A percentile compares a stretch with the other conserved stretches of the same genome.
phyloP scores from a whole-genome alignment of 768 basidiomycete genomes.

The Phlegmacium glaucopus region DNA sequence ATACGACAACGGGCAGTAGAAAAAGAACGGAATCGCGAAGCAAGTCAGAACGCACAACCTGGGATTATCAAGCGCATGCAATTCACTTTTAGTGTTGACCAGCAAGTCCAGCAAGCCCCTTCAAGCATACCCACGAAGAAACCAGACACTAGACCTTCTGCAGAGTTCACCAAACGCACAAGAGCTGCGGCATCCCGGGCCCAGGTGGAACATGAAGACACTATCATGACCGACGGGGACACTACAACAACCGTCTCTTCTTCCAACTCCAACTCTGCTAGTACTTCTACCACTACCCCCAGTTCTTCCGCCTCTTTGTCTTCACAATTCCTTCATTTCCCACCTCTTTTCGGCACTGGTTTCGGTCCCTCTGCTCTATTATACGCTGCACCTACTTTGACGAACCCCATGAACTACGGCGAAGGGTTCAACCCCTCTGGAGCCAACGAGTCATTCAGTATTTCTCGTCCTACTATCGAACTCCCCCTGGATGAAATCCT shows the following conservation, averaged over 20 bases:
- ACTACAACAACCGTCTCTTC: conserved; percentile 21
- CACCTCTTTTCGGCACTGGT: conserved; percentile 66
- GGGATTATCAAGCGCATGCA: conserved; percentile 87
- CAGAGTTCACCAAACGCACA: conserved; percentile 52
- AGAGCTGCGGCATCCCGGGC: conserved; percentile 30
- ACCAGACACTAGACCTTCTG: conserved; percentile 63
- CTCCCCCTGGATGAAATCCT: conserved; percentile 84
- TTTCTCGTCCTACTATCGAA: conserved; percentile 79
- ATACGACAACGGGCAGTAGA: conserved; percentile 79
- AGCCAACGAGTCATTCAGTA: conserved; percentile 51
- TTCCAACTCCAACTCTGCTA: conserved; percentile 20
- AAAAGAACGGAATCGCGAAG: conserved; percentile 77
- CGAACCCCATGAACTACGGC: conserved; percentile 71
- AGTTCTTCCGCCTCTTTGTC: conserved; percentile 5
- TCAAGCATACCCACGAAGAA: conserved; percentile 49
- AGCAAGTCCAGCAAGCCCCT: conserved; percentile 46
- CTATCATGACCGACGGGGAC: conserved; percentile 25
- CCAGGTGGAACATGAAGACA: conserved; percentile 24
- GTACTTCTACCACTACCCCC: not conserved
- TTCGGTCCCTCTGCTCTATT: conserved; percentile 79
- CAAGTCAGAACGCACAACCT: conserved; percentile 55
- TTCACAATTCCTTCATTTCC: conserved; percentile 57
- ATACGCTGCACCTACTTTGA: conserved; percentile 62
- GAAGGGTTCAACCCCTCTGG: conserved; percentile 58
- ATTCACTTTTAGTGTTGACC: conserved; percentile 84